phyloP scores from a whole-genome alignment of 306 rosid genomes.

The Dryas octopetala region DNA sequence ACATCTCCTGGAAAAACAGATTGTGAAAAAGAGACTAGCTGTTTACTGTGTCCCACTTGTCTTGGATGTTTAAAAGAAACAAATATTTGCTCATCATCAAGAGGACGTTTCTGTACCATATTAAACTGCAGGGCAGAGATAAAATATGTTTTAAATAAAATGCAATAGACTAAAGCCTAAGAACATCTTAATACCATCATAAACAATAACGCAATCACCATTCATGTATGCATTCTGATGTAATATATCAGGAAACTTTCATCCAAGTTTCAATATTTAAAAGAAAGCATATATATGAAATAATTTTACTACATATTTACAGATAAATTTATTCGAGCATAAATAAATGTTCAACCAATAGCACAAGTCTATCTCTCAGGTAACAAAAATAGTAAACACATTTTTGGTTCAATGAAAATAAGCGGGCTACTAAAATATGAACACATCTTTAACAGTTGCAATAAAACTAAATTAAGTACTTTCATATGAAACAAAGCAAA shows the following conservation, averaged over 20 bases:
- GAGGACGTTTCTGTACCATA: conserved; percentile 90
- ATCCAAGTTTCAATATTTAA: not conserved
- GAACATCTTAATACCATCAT: not conserved
- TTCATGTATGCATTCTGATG: not conserved
- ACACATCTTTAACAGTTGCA: not conserved
- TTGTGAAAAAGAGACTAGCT: conserved; percentile 65
- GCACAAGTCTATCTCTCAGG: not conserved
- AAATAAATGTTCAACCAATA: not conserved
- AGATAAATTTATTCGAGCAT: not conserved
- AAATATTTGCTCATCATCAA: conserved; percentile 61
- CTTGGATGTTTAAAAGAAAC: conserved; percentile 68
- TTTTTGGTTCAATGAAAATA: not conserved
- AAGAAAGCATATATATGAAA: not conserved
- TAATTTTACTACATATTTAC: not conserved
- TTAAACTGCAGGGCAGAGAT: conserved; percentile 42
- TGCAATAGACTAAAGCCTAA: not conserved
- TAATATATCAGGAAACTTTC: too few species aligned
- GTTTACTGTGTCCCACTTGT: conserved; percentile 50
- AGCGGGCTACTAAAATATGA: not conserved
- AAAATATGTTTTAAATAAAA: not conserved
- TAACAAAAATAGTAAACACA: not conserved
- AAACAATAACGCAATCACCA: not conserved
- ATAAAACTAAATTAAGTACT: not conserved
- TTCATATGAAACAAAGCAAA: not conserved
- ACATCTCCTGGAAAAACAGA: conserved; percentile 55